Evolutionary conservation across 495 filamentous ascomycete species (phyloP).

Genomic region (Xylaria acuta): DNA sequence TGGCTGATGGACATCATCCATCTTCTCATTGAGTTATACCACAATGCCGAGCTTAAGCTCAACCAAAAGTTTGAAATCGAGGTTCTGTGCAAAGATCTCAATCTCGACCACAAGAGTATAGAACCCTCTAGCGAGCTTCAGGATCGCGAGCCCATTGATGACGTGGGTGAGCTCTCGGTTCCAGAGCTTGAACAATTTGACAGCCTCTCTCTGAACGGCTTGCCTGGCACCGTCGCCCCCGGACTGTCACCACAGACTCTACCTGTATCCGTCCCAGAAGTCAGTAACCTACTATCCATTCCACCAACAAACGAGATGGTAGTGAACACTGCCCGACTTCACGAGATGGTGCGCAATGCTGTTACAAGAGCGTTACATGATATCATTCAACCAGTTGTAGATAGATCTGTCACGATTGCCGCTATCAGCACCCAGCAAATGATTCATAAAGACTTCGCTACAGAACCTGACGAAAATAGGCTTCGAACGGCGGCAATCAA

Average conservation of each 20-base stretch:
- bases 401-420: constrained; percentile 95
- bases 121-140: constrained; percentile 83
- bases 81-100: constrained; percentile 91
- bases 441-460: constrained; percentile 94
- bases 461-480: constrained; percentile 86
- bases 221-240: constrained; percentile 70
- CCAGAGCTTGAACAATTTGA: constrained; percentile 74
- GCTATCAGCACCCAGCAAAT: constrained; percentile 94
- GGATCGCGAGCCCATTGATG: constrained; percentile 70
- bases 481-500: constrained; percentile 84
- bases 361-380: constrained; percentile 88
- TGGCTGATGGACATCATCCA: constrained; percentile 96
- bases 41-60: constrained; percentile 88
- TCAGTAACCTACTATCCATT: constrained; percentile 73
- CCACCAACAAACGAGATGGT: constrained; percentile 78
- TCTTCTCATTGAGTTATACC: constrained; percentile 87
- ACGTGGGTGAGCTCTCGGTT: constrained; percentile 58
- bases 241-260: constrained; percentile 77
- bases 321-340: constrained; percentile 70
- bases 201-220: constrained; percentile 73
- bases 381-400: constrained; percentile 95
- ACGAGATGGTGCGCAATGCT: constrained; percentile 81
- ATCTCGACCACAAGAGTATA: constrained; percentile 82
- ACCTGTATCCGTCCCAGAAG: constrained; percentile 76
- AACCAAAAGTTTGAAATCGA: constrained; percentile 99